A percentile compares a stretch with the other conserved stretches of the same genome.
Conservation (phyloP, 2,329 filamentous ascomycete genomes). For the Neonectria faginata region DNA sequence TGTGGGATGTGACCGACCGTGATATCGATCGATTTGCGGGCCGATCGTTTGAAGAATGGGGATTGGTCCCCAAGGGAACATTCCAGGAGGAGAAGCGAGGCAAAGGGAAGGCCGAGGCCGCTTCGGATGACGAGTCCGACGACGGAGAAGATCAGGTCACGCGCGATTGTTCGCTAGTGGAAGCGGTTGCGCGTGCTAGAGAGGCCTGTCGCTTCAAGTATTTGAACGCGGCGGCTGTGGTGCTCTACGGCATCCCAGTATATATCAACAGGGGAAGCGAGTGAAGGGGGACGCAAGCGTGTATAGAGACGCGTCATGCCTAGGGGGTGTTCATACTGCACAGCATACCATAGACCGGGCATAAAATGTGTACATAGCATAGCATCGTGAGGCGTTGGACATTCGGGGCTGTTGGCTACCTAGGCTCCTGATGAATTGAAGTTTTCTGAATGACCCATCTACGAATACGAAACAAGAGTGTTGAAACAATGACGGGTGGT, state of each 20-base stretch:
- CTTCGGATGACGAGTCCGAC: conserved; percentile 44
- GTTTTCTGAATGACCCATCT: conserved; percentile 13
- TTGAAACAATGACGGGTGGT: background rate
- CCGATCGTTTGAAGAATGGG: conserved; percentile 86
- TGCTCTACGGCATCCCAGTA: conserved; percentile 94
- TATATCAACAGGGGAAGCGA: conserved; percentile 67
- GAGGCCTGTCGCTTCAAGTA: conserved; percentile 88
- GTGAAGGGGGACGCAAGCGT: conserved; percentile 28
- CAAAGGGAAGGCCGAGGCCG: conserved; percentile 44
- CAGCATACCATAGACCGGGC: conserved; percentile 7
- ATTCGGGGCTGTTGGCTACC: conserved; percentile 14
- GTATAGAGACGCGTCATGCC: conserved; percentile 12
- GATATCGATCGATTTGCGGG: conserved; percentile 95
- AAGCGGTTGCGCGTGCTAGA: conserved; percentile 81
- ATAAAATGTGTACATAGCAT: conserved; percentile 20
- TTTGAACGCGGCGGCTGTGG: conserved; percentile 91
- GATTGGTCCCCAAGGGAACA: conserved; percentile 68
- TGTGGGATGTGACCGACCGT: conserved; percentile 98
- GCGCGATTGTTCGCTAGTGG: conserved; percentile 71
- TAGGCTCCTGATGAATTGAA: conserved; percentile 27
- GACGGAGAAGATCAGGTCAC: conserved; percentile 43
- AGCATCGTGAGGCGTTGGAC: conserved; percentile 39
- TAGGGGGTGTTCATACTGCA: conserved; percentile 12
- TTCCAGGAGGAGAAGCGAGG: conserved; percentile 53
- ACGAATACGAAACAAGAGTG: conserved; percentile 4